These are phyloP conservation scores for Atkinsonella hypoxylon DNA, from an alignment of 2,329 filamentous ascomycete species.

Conservation along the genomic window DNA sequence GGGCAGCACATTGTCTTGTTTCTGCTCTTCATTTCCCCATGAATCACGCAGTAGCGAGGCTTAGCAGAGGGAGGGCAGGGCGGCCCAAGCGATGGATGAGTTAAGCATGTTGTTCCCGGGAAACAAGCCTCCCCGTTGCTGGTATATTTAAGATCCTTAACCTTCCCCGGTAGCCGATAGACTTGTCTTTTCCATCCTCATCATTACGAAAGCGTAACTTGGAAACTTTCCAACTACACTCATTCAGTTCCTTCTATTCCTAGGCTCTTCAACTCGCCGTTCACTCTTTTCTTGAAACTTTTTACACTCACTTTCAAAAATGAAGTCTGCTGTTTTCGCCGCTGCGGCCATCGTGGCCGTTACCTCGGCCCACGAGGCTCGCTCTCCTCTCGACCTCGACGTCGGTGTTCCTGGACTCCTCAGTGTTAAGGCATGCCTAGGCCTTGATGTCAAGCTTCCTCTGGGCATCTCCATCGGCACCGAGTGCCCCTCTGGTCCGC, in stretches of 20 bases:
- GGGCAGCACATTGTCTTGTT: constrained; percentile 1
- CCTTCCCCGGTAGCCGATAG: constrained; percentile 5
- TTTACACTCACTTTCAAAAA: constrained; percentile 7
- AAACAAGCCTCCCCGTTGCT: neutral
- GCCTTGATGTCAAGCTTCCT: constrained; percentile 10
- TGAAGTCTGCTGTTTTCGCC: constrained; percentile 15
- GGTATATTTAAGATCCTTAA: constrained; percentile 12
- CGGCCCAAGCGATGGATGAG: neutral
- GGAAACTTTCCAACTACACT: constrained; percentile 4
- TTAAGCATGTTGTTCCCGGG: neutral
- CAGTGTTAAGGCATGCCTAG: constrained; percentile 9
- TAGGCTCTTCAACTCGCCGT: constrained; percentile 11
- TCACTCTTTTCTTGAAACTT: constrained; percentile 11
- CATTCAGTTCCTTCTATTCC: constrained; percentile 10
- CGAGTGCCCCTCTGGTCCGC: constrained; percentile 12
- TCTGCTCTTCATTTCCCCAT: constrained; percentile 11
- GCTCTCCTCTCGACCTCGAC: constrained; percentile 7
- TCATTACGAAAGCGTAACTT: constrained; percentile 7
- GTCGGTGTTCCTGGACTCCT: constrained; percentile 4
- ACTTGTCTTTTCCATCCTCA: constrained; percentile 2
- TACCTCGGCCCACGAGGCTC: constrained; percentile 9
- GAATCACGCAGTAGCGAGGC: constrained; percentile 5
- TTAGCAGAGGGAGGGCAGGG: neutral
- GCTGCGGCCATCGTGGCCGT: constrained; percentile 9
- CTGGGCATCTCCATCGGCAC: constrained; percentile 8